Base-by-base conservation (phyloP, 805 yeast genomes). In the Ogataea haglerorum region DNA sequence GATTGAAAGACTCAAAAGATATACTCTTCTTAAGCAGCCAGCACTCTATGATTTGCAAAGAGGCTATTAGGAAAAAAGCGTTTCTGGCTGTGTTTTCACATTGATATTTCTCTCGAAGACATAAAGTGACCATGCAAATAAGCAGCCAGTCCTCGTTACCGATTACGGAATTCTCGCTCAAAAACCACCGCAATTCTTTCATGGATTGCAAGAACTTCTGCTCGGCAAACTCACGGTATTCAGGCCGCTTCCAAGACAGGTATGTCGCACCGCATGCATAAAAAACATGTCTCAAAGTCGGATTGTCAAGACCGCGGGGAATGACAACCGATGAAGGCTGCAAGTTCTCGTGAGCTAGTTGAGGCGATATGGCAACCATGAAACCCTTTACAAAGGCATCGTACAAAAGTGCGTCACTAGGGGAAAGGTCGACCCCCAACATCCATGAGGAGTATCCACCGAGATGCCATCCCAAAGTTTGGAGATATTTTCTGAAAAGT, bases 281-380 rank as follows among this genome's bases (percentile, higher is more conserved):
- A 5, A 67, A 66, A 5, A 68, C 56, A 17, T 57, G 57, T 30
- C 55, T 49, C 38, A 67, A 45, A 5, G 35, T 15, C 8, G 21
- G 10, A 26, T 29, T 66, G 6, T 47, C 30, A 2, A 55, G 39
- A 7, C 66, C 61, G 9, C 59, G 57, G 2, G 72, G 70, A 0
- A 69, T 51, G 44, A 69, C 68, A 1, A 69, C 63, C 0, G 69
- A 65, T 1, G 60, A 58, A 1, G 73, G 69, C 12, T 70, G 67
- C 7, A 70, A 47, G n/a, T 55, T 52, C 2, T 66, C 63, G 43
- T 68, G 72, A 0, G 73, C 62, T 27, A 61, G 49, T 40, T 69
- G 72, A 1, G 75, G 71, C 1, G 70, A 67, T 5, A 69, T 52
- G 2, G 68, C 52, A 8, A 63, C 61, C 43, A 72, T 60, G 46